Base-by-base conservation (phyloP, 495 filamentous ascomycete species). In the Cairneyella variabilis region DNA sequence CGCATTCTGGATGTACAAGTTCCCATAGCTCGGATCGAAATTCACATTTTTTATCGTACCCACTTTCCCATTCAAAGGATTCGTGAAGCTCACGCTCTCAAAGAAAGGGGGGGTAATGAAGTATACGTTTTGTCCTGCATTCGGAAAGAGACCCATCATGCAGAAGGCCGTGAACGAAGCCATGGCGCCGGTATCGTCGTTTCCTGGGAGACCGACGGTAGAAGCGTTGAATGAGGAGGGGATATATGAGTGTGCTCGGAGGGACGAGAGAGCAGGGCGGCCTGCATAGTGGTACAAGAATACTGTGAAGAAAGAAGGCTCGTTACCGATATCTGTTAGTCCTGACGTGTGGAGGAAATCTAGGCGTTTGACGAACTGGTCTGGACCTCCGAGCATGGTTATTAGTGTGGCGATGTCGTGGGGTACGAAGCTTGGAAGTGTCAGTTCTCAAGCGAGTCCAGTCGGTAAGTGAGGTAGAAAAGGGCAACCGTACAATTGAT, bases 81-180 rank as follows among this genome's bases (percentile, higher is more conserved):
- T 77, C 10, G 71, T 81, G 41, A 88, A 73, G 55, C 76, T 84
- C 7, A 88, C 71, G 43, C 71, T 66, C 59, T 80, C 75, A 66
- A 89, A 89, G 59, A 76, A 85, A 0, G 83, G 83, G 3, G 82
- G 69, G 3, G 70, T 84, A 46, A 89, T 85, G 11, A 90, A 73
- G 52, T 90, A 89, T 0, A 89, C 84, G 58, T 88, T 70, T 60
- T 89, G 85, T 6, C 86, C 86, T 0, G 83, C 77, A 18, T 86
- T 83, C 0, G 86, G 86, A 65, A 85, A 90, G 0, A 89, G 65
- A 3, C 86, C 86, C 62, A 85, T 77, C 82, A 86, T 86, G 41
- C 76, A 72, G n/a, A 88, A 76, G 12, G 80, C 81, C 0, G 79
- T 70, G 53, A 88, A 88, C 3, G 78, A 76, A 11, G 83, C 86